Conservation (phyloP, 805 yeast species). For the Schwanniomyces occidentalis region DNA sequence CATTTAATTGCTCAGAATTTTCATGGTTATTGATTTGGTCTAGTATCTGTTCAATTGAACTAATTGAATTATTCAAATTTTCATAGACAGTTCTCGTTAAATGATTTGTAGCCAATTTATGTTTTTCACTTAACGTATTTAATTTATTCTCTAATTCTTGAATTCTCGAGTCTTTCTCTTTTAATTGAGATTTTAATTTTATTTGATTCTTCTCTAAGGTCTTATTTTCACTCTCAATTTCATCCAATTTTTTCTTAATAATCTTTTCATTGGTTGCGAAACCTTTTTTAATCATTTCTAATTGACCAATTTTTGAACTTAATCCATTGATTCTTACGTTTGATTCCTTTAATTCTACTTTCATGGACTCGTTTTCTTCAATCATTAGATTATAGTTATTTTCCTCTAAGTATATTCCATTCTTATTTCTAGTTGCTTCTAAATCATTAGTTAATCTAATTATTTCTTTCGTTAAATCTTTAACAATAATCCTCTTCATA, state of each 20-base stretch:
- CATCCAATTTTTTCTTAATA: conserved; percentile 5
- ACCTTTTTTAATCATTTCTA: conserved; percentile 5
- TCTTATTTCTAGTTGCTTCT: conserved; percentile 59
- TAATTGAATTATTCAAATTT: conserved; percentile 5
- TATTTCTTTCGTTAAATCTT: conserved; percentile 56
- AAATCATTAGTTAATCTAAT: conserved; percentile 59
- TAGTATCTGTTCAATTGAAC: conserved; percentile 7
- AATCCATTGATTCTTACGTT: conserved; percentile 10
- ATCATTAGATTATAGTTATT: conserved; percentile 45
- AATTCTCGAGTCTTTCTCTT: conserved; percentile 3
- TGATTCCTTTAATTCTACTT: conserved; percentile 20
- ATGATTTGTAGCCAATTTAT: conserved; percentile 7
- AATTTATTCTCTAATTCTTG: conserved; percentile 7
- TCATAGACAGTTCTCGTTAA: conserved; percentile 7
- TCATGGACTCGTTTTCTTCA: conserved; percentile 27
- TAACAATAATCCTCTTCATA: conserved; percentile 53
- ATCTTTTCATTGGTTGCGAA: conserved; percentile 5
- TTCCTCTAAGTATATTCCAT: conserved; percentile 65
- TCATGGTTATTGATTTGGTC: neutral
- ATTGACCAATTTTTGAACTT: conserved; percentile 6
- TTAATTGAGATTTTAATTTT: conserved; percentile 3
- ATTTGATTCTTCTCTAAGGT: conserved; percentile 4
- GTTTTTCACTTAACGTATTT: conserved; percentile 8
- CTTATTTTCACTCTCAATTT: conserved; percentile 6
- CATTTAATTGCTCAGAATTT: conserved; percentile 1